Evolutionary conservation across 164 flowering plant genomes (phyloP), one percentile per base, ranked within the genome.

Genomic region (Magnolia kwangsiensis): DNA sequence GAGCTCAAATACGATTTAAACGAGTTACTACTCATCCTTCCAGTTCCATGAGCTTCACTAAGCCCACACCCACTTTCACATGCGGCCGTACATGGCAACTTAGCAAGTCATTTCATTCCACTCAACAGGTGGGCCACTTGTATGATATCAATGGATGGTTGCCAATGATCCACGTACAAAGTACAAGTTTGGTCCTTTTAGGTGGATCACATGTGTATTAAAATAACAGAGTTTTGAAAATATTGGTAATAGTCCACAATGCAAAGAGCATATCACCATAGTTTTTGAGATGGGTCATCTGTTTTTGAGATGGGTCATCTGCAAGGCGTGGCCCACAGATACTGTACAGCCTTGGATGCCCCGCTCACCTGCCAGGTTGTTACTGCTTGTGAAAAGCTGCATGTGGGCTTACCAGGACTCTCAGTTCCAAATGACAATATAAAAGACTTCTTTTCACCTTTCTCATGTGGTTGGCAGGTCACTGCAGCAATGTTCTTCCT

Each of bases 401-500:
- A 55, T 55, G 18, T 55, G 61, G 13, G 61, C 2, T 55, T 11
- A 55, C 61, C 61, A 55, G 1, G 18, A 11, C 61, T 55, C 18
- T 21, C 27, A 20, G 3, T 50, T 69, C 23, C 29, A 51, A 24
- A 19, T 2, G 13, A 61, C 20, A 14, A 8, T 20, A 21, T 74
- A 4, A 61, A 61, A 27, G 2, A 1, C 37, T 19, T 64, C n/a
- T 64, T 1, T 68, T 70, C 8, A 2, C 49, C 4, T 18, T 64
- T 69, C 51, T 50, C 24, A 77, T 78, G 21, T 37, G 69, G 23
- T 77, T 66, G 75, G 71, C 86, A 91, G 92, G 85, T 85, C 19
- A 81, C 86, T 72, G 80, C 79, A 11, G 19, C 84, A 18, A 82
- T 80, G 58, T 82, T 83, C 58, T 79, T 91, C 50, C 24, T 89